phyloP scores from a whole-genome alignment of 495 filamentous ascomycete genomes.

The Talaromyces trachyspermus region DNA sequence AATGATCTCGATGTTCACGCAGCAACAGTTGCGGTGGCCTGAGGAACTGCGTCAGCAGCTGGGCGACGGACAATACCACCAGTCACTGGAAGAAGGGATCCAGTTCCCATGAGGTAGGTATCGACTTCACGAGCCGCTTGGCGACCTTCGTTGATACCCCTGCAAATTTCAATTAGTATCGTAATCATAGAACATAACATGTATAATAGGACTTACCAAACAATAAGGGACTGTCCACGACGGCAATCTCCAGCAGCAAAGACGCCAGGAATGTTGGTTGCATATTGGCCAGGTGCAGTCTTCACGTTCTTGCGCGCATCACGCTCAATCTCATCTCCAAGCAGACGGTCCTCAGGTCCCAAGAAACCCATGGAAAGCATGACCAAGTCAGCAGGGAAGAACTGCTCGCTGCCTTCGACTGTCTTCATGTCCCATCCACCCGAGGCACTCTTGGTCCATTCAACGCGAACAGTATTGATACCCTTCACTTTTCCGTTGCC shows the following conservation, averaged over 20 bases:
- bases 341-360: constrained; percentile 83
- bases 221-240: constrained; percentile 92
- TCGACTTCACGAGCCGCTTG: constrained; percentile 93
- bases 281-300: constrained; percentile 83
- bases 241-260: constrained; percentile 97
- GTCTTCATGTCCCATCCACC: constrained; percentile 99
- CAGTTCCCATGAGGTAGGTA: constrained; percentile 67
- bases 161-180: constrained; percentile 25
- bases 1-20: constrained; percentile 14
- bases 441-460: constrained; percentile 85
- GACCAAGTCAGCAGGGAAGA: constrained; percentile 95
- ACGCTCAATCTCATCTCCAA: constrained; percentile 83
- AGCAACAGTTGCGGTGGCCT: constrained; percentile 21
- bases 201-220: constrained; percentile 62
- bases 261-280: constrained; percentile 80
- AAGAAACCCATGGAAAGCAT: constrained; percentile 98
- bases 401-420: constrained; percentile 87
- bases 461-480: constrained; percentile 95
- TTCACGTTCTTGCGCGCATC: constrained; percentile 97
- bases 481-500: constrained; percentile 84
- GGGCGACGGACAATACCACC: constrained; percentile 88
- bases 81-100: constrained; percentile 79
- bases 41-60: constrained; percentile 44
- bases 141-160: constrained; percentile 98
- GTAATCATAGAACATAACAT: neutral